Evolutionary conservation across 306 rosid genomes (phyloP).

Genomic region (Trichosanthes cucumerina): DNA sequence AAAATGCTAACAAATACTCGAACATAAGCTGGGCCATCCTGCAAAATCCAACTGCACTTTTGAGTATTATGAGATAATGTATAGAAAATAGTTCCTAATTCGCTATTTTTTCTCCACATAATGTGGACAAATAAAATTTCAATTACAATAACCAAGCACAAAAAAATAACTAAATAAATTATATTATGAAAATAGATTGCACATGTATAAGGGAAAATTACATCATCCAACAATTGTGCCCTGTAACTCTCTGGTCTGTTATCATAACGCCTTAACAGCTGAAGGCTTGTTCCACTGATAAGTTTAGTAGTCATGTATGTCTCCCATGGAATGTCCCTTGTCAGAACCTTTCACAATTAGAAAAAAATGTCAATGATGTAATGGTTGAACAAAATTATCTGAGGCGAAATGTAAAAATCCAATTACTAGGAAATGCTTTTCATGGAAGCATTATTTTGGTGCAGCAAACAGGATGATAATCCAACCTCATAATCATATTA

Average conservation of each 20-base stretch:
- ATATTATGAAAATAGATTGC: neutral
- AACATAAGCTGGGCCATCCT: slow-evolving; percentile 95
- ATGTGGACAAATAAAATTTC: neutral
- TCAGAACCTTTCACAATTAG: slow-evolving; percentile 42
- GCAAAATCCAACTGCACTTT: slow-evolving; percentile 17
- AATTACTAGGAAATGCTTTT: neutral
- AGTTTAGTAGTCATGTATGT: slow-evolving; percentile 91
- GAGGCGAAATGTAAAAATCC: neutral
- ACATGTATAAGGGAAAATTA: slow-evolving; percentile 16
- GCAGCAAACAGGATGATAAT: neutral
- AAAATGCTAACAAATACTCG: slow-evolving; percentile 70
- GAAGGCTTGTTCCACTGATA: slow-evolving; percentile 84
- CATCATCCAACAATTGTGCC: slow-evolving; percentile 87
- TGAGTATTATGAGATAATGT: neutral
- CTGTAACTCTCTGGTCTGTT: slow-evolving; percentile 67
- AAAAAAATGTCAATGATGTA: neutral
- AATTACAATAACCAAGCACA: neutral
- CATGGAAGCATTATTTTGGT: neutral
- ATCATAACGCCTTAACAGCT: slow-evolving; percentile 87
- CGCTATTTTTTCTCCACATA: neutral
- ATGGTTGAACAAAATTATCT: neutral
- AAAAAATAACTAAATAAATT: neutral
- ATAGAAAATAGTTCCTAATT: neutral
- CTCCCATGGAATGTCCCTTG: slow-evolving; percentile 97
- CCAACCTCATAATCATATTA: slow-evolving; percentile 1